Base-by-base conservation (phyloP, 495 filamentous ascomycete species). In the Glarea lozoyensis region DNA sequence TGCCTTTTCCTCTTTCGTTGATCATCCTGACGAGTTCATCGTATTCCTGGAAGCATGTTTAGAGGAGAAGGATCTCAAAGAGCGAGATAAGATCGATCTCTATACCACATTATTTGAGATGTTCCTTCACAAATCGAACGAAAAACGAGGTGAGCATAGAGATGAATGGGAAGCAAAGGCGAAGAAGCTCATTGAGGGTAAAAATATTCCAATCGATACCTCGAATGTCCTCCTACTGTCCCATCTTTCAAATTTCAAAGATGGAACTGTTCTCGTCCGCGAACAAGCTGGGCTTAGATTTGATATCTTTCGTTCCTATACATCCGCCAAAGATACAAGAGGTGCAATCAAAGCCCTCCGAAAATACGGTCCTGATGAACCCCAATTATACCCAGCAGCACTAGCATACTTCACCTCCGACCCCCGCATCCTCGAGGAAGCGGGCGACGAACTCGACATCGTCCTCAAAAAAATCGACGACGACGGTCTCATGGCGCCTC, bases 101-200 rank as follows among this genome's bases (percentile, higher is more conserved):
- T 90, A 90, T 60, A 97, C 92, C 1, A 95, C 92, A 0, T 62
- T 98, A 21, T 97, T 98, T 58, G 92, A 98, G 57, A 95, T 97
- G 79, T 98, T 96, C 59, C 70, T 98, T 16, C 84, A 95, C 52
- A 86, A 85, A 42, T 84, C 88, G 30, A 83, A 76, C 50, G 69
- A 76, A n/a, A 80, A 79, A 53, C 82, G 77, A 49, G 77, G 81
- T 30, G 63, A 66, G 3, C 81, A 89, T 46, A 80, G 77, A 50
- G 72, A 82, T 45, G 72, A 81, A 45, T 98, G 92, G 92, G 87
- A 96, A 53, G 69, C 63, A 12, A 96, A 94, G 57, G 92, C 92
- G 1, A 94, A 90, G 62, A 73, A 69, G 30, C 63, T 89, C 43
- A 88, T 81, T 56, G 88, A 79, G 68, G 85, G 70, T 46, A 85